These are phyloP conservation scores for Spencermartinsiella europaea DNA, from an alignment of 805 yeast genomes.

Conservation along the genomic window DNA sequence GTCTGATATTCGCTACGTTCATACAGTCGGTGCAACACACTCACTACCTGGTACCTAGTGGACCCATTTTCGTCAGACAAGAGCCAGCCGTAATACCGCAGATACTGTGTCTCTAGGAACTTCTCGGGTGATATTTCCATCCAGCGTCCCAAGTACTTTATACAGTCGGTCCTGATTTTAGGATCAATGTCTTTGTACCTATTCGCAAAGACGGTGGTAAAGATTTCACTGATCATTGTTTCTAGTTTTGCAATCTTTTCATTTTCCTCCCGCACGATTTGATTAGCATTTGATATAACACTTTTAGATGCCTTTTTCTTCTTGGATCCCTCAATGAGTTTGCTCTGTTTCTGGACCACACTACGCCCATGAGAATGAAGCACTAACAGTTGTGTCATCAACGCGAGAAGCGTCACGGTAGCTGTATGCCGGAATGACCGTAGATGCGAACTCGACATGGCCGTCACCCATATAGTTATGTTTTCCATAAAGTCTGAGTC, in stretches of 20 bases:
- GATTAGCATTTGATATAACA: slow-evolving; percentile 5
- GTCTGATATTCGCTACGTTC: slow-evolving; percentile 43
- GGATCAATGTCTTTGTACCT: slow-evolving; percentile 79
- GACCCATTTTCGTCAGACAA: slow-evolving; percentile 60
- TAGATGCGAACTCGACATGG: slow-evolving; percentile 62
- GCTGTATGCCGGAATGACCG: slow-evolving; percentile 69
- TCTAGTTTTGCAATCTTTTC: slow-evolving; percentile 32
- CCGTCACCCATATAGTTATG: slow-evolving; percentile 63
- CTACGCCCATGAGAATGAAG: slow-evolving; percentile 23
- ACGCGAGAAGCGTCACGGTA: slow-evolving; percentile 50
- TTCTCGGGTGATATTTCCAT: slow-evolving; percentile 64
- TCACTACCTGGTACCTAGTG: slow-evolving; percentile 64
- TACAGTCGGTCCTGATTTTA: slow-evolving; percentile 63
- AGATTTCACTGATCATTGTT: slow-evolving; percentile 56
- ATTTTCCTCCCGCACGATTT: slow-evolving; percentile 1
- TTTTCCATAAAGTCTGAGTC: slow-evolving; percentile 6
- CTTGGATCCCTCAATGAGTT: neutral
- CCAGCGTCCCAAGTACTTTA: slow-evolving; percentile 61
- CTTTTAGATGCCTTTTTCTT: neutral
- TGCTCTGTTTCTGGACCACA: slow-evolving; percentile 8
- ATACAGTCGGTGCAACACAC: slow-evolving; percentile 47
- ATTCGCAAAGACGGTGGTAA: slow-evolving; percentile 62
- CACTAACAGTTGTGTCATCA: slow-evolving; percentile 58
- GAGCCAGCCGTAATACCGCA: slow-evolving; percentile 80
- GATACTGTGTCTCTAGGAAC: slow-evolving; percentile 62